Conservation (phyloP, 192 early-diverging fungal genomes). For the Podochytrium sp. region DNA sequence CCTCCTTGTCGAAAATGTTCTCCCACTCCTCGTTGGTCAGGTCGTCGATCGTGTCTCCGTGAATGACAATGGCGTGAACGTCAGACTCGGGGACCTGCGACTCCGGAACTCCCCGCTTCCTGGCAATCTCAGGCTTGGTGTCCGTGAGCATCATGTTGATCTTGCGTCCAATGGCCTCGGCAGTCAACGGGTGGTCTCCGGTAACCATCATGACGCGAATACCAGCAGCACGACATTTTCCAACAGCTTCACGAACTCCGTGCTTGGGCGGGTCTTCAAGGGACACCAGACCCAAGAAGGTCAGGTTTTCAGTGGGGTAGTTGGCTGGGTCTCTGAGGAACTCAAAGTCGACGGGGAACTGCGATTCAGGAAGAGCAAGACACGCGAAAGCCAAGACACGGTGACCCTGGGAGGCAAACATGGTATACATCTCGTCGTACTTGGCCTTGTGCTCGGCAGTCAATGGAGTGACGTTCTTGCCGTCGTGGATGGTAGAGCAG, state of each 20-base stretch:
- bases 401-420: slow-evolving; percentile 84
- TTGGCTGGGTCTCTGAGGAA: slow-evolving; percentile 80
- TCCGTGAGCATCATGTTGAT: slow-evolving; percentile 88
- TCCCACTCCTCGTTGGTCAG: slow-evolving; percentile 85
- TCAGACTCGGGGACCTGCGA: slow-evolving; percentile 60
- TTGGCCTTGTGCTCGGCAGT: slow-evolving; percentile 56
- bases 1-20: slow-evolving; percentile 73
- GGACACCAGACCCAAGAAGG: slow-evolving; percentile 83
- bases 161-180: slow-evolving; percentile 87
- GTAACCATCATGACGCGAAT: slow-evolving; percentile 98
- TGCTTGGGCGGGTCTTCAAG: slow-evolving; percentile 97
- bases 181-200: slow-evolving; percentile 93
- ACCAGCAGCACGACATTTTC: slow-evolving; percentile 83
- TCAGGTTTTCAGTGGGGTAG: slow-evolving; percentile 59
- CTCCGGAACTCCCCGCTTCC: slow-evolving; percentile 61
- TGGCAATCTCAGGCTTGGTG: slow-evolving; percentile 79
- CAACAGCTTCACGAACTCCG: slow-evolving; percentile 92
- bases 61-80: slow-evolving; percentile 78
- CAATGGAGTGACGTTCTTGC: slow-evolving; percentile 58
- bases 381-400: slow-evolving; percentile 91
- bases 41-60: slow-evolving; percentile 76
- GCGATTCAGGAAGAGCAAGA: slow-evolving; percentile 63
- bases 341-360: slow-evolving; percentile 72
- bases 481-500: slow-evolving; percentile 74
- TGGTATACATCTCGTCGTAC: slow-evolving; percentile 72